Base-by-base conservation (phyloP, 2,329 filamentous ascomycete genomes). In the Didymella segeticola region DNA sequence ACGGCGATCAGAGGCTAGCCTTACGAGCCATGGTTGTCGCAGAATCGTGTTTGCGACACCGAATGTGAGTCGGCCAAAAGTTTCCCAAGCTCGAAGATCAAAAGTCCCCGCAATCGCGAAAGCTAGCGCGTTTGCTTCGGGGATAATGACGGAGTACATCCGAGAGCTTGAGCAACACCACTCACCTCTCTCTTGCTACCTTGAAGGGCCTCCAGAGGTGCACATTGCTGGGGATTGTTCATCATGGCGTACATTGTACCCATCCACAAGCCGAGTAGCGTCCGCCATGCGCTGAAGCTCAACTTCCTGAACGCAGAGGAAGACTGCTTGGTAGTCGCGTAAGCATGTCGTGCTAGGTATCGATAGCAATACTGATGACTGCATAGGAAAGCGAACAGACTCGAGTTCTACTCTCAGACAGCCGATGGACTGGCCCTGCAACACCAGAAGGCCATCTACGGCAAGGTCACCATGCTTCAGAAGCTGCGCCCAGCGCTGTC, bases 181-280 rank as follows among this genome's bases (percentile, higher is more conserved):
- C 29, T 51, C 29, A 30, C 41, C 36, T 50, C 47, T 47, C 19
- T 22, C 19, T 9, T 42, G 33, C 14, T 11, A 38, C 36, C 53
- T 31, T 23, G 30, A 38, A 43, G 25, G n/a, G 20, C 17, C 15
- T 15, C 30, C 9, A 22, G 23, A 51, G 47, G 36, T 43, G 47
- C 27, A 51, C 14, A 22, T 20, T 43, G 20, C 29, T 7, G 31
- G 25, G 8, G 22, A 10, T 20, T 23, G 26, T 29, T 29, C 59
- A 70, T 31, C 55, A 99, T 99, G 95, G 90, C 95, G 46, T 99
- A 98, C 75, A 81, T 99, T 68, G 92, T 91, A 57, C 93, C 95
- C 31, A 95, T 99, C 52, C 95, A 99, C 75, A 85, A 88, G 66
- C 89, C 95, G 20, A 97, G 91, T 74, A 96, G 91, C 79, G 87